These are phyloP conservation scores for Diospyros lotus DNA, from an alignment of 148 eudicot genomes.

Conservation along the genomic window DNA sequence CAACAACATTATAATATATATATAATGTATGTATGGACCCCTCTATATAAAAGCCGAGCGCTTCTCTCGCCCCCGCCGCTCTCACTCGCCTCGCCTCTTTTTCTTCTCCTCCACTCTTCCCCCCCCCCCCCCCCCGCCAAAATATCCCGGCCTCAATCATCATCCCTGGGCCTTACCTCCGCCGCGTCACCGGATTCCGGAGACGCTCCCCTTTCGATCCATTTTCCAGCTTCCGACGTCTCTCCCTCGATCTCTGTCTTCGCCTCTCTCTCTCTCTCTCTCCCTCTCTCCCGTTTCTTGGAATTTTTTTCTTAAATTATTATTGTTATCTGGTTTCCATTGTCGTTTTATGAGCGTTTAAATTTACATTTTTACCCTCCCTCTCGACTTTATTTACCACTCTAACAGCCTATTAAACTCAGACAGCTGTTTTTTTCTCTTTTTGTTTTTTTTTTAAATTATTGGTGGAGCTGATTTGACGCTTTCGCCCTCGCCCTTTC, in stretches of 20 bases:
- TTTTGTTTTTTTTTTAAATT: not conserved
- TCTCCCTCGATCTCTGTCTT: not conserved
- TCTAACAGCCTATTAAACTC: not conserved
- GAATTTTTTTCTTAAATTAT: not conserved
- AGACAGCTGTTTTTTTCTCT: not conserved
- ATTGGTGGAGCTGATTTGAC: not conserved
- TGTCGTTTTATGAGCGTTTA: not conserved
- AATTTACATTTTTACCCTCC: slow-evolving; percentile 7
- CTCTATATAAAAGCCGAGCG: not conserved
- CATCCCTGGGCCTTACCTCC: too few relatives aligned
- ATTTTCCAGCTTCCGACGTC: too few relatives aligned
- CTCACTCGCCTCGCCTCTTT: not conserved
- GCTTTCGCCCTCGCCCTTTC: not conserved
- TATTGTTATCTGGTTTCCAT: not conserved
- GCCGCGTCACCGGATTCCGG: too few relatives aligned
- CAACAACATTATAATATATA: not conserved
- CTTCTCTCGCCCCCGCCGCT: not conserved
- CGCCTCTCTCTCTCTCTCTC: not conserved
- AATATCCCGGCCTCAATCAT: too few relatives aligned
- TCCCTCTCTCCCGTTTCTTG: not conserved
- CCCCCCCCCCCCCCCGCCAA: too few relatives aligned
- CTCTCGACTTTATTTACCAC: not conserved
- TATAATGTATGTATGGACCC: not conserved
- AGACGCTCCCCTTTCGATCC: too few relatives aligned
- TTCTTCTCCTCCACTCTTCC: not conserved